Base-by-base conservation (phyloP, 2,329 filamentous ascomycete genomes). In the Aspergillus sp. region DNA sequence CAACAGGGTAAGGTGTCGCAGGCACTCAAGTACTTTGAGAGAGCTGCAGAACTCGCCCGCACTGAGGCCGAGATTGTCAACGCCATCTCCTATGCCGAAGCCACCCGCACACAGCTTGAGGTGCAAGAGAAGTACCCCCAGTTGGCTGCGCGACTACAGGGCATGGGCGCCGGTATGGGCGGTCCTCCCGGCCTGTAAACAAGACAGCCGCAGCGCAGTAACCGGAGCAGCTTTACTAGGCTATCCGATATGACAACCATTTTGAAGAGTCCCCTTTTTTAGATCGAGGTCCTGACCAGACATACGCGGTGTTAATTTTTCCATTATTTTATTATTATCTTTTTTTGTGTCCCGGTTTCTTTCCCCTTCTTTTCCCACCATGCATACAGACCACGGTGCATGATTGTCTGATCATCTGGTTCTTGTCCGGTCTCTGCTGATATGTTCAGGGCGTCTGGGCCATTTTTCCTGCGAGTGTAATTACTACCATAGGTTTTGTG, bases 1-100 rank as follows among this genome's bases (percentile, higher is more conserved):
- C 93, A 98, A 69, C 93, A 97, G 75, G 93, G 93, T 68, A 96
- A 96, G 74, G 91, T 98, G 46, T 87, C 86, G 31, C 88, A 96
- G 51, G 93, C 93, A 1, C 82, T 98, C 53, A 89, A 86, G 70
- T 97, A 97, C 76, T 98, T 98, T 65, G 90, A 97, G 76, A 86
- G 89, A 48, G 93, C 93, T 2, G 93, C 91, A 27, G 90, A 97
- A 72, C 82, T 98, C 42, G 90, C 90, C 37, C 79, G 93, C 58
- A 98, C 93, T 30, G 91, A 96, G 61, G 88, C 87, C 47, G 93
- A 98, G 74, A 90, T 97, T 51, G 83, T 97, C 55, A 97, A 97
- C 62, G 93, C 93, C 6, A 78, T 98, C 12, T 95, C 89, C 13
- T 98, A 98, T 64, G 93, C 93, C 28, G 93, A 98, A 71, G 93